Evolutionary conservation across 148 eudicot genomes (phyloP).

Genomic region (Vaccinium myrtillus): DNA sequence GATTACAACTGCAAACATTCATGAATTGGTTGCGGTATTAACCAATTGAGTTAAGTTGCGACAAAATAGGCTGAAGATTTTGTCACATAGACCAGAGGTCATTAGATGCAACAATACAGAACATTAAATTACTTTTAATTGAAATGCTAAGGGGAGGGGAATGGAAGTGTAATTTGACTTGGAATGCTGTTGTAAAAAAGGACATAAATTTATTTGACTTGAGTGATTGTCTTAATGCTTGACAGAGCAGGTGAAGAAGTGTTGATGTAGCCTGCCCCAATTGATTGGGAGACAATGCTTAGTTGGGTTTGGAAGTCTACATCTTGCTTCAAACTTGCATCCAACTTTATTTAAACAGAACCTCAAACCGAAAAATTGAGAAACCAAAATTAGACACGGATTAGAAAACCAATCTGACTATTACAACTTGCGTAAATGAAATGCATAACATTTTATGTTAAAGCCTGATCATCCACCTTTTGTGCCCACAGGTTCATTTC

Average conservation of each 20-base stretch:
- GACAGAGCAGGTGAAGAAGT: neutral
- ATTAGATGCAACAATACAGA: neutral
- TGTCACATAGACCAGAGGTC: neutral
- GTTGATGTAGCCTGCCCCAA: too few species aligned
- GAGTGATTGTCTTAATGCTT: neutral
- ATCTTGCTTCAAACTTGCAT: neutral
- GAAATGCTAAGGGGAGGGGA: neutral
- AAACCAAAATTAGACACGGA: neutral
- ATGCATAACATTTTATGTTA: neutral
- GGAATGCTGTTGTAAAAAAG: neutral
- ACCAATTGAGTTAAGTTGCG: neutral
- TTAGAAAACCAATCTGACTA: neutral
- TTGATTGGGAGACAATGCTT: too few species aligned
- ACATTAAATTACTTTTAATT: neutral
- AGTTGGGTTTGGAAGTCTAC: neutral
- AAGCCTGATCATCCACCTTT: constrained; percentile 7
- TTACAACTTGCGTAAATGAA: neutral
- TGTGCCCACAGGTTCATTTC: neutral
- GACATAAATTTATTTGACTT: neutral
- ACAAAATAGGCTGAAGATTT: neutral
- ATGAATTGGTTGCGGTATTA: neutral
- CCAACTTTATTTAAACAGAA: neutral
- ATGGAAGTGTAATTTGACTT: neutral
- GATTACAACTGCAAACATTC: neutral
- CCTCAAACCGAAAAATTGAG: neutral